A percentile compares a stretch with the other conserved stretches of the same genome.
These are phyloP conservation scores for Lachancea cidri DNA, from an alignment of 805 yeast species.

Conservation along the genomic window DNA sequence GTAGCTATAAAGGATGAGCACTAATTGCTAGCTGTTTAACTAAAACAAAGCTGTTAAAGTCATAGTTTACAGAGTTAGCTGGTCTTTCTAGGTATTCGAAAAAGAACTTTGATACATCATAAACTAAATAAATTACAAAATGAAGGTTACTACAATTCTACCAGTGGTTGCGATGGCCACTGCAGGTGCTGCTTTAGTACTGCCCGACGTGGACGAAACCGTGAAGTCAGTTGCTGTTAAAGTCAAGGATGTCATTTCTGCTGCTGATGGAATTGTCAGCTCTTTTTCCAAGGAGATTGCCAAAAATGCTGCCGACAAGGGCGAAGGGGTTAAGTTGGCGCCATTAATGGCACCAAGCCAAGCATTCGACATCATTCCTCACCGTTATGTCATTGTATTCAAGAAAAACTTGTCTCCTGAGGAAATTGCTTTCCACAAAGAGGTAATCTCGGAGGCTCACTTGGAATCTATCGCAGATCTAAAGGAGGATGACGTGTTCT, in stretches of 20 bases:
- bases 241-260: slow-evolving; percentile 10
- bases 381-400: slow-evolving; percentile 82
- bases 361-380: slow-evolving; percentile 48
- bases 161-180: slow-evolving; percentile 36
- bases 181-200: slow-evolving; percentile 50
- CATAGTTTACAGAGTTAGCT: slow-evolving; percentile 9
- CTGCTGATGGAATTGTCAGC: slow-evolving; percentile 13
- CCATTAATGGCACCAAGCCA: slow-evolving; percentile 46
- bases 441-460: slow-evolving; percentile 57
- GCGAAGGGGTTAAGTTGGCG: slow-evolving; percentile 28
- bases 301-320: slow-evolving; percentile 8
- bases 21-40: not conserved
- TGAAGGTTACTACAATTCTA: slow-evolving; percentile 25
- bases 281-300: slow-evolving; percentile 9
- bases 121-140: slow-evolving; percentile 4
- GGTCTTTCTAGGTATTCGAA: slow-evolving; percentile 11
- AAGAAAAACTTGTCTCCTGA: slow-evolving; percentile 55
- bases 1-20: not conserved
- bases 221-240: slow-evolving; percentile 36
- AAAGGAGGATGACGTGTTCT: slow-evolving; percentile 36
- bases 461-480: slow-evolving; percentile 36
- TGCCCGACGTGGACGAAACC: slow-evolving; percentile 45
- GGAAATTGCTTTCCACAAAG: slow-evolving; percentile 58
- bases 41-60: not conserved
- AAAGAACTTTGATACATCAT: not conserved